Base-by-base conservation (phyloP, 108 stramenopile genomes). In the Cyclotella cryptica region DNA sequence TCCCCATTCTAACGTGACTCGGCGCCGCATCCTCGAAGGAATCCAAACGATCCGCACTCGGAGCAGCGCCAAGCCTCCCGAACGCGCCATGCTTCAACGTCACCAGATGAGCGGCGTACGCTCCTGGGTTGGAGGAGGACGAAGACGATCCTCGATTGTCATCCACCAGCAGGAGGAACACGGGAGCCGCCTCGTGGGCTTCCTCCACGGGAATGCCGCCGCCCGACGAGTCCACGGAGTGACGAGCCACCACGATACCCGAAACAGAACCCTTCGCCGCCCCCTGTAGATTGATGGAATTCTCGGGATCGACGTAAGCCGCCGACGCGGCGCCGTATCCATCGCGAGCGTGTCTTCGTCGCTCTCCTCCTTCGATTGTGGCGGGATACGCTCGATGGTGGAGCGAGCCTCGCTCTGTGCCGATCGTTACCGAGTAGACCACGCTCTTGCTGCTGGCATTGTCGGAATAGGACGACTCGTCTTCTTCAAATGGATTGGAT, bases 101-200 rank as follows among this genome's bases (percentile, higher is more conserved):
- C 0, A 92, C 84, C 45, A 91, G 66, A 22, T 82, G 68, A 13
- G 94, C 80, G 1, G 84, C 89, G 49, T 86, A 95, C 0, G 87
- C 84, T 14, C 94, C 93, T 1, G 65, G 71, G 66, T 66, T 82
- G 69, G 61, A 21, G 15, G 71, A 45, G 28, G 41, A n/a, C 7
- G 17, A 29, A 5, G 55, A 19, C 0, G 65, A 60, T 42, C 91
- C 93, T 30, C 86, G 85, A 76, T 92, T 81, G 72, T 95, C 94
- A 57, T 95, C 94, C 0, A 92, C 88, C 65, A 95, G 63, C 17
- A 95, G 57, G 41, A 95, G 71, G 78, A 92, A 94, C 3, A 88
- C 67, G n/a, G 86, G 88, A 10, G 70, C 12, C 19, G 66, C 41
- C 28, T 10, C 35, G 14, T 6, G 0, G 62, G 45, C 40, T 65